A percentile compares a stretch with the other conserved stretches of the same genome.
Conservation (phyloP, 2,329 filamentous ascomycete genomes). For the Colletotrichum sp. region DNA sequence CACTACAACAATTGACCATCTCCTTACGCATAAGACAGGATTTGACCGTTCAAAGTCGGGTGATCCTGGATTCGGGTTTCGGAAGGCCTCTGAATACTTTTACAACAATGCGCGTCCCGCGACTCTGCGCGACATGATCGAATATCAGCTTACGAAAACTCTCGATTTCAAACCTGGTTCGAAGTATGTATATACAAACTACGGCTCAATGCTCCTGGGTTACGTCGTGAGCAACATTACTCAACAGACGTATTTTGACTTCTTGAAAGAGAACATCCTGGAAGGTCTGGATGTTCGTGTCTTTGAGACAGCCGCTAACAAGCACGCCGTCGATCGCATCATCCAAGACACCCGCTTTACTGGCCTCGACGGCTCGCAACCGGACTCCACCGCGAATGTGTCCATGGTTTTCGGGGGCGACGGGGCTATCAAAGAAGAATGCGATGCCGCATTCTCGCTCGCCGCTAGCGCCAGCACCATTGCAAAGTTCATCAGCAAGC, state of each 20-base stretch:
- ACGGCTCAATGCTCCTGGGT: slow-evolving; percentile 12
- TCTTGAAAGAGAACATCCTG: slow-evolving; percentile 4
- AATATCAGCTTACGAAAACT: slow-evolving; percentile 13
- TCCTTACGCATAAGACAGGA: slow-evolving; percentile 10
- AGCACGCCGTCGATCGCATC: slow-evolving; percentile 15
- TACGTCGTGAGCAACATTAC: slow-evolving; percentile 23
- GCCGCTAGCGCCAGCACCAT: slow-evolving; percentile 14
- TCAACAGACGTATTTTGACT: background rate
- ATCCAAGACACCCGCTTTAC: slow-evolving; percentile 14
- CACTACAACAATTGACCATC: slow-evolving; percentile 15
- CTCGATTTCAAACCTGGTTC: slow-evolving; percentile 13
- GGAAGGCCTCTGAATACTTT: background rate
- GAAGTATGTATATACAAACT: slow-evolving; percentile 12
- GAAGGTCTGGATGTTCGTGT: slow-evolving; percentile 9
- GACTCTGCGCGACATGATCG: slow-evolving; percentile 19
- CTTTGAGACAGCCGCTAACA: slow-evolving; percentile 13
- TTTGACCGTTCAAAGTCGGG: slow-evolving; percentile 4
- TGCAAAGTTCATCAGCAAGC: slow-evolving; percentile 14
- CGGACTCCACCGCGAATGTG: background rate
- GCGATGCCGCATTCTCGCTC: slow-evolving; percentile 1
- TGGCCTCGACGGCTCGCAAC: slow-evolving; percentile 7
- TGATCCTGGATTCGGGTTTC: slow-evolving; percentile 15
- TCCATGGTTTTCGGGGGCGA: slow-evolving; percentile 10
- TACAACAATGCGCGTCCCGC: slow-evolving; percentile 5
- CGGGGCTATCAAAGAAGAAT: slow-evolving; percentile 23